phyloP scores from a whole-genome alignment of 179 eudicot species.

The Amaranthus tricolor region DNA sequence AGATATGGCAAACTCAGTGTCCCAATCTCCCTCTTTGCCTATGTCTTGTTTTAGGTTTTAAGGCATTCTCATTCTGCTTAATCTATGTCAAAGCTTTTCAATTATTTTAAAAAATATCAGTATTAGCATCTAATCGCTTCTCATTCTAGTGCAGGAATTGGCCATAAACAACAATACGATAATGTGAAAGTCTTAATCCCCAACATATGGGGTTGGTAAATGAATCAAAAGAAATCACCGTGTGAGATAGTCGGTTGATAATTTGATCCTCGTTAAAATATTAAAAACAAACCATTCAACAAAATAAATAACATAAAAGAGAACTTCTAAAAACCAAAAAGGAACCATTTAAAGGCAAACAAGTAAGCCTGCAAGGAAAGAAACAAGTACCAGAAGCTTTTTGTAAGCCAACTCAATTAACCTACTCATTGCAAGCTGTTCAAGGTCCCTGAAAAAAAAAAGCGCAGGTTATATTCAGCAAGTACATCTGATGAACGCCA shows the following conservation, averaged over 20 bases:
- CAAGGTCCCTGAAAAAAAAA: conserved; percentile 59
- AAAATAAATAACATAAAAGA: background rate
- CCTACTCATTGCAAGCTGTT: conserved; percentile 68
- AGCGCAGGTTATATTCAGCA: conserved; percentile 8
- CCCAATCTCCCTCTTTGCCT: background rate
- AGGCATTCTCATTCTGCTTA: background rate
- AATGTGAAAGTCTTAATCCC: background rate
- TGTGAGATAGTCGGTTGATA: no score
- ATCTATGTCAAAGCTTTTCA: background rate
- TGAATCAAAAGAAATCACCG: background rate
- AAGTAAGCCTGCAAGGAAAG: background rate
- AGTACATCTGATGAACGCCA: conserved; percentile 3
- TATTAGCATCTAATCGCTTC: background rate
- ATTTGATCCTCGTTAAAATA: no score
- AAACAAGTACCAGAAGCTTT: conserved; percentile 65
- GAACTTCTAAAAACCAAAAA: background rate
- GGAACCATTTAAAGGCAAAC: background rate
- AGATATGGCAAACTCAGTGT: no score
- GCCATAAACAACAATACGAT: background rate
- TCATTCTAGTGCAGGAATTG: background rate
- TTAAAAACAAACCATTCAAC: background rate
- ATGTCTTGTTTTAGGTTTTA: background rate
- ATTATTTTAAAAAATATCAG: background rate
- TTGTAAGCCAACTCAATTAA: conserved; percentile 69
- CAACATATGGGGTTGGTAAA: background rate